Percentiles rank a stretch among this genome's conserved stretches.
Evolutionary conservation across 2,329 filamentous ascomycete genomes (phyloP).

Genomic region (Aspergillus chevalieri): DNA sequence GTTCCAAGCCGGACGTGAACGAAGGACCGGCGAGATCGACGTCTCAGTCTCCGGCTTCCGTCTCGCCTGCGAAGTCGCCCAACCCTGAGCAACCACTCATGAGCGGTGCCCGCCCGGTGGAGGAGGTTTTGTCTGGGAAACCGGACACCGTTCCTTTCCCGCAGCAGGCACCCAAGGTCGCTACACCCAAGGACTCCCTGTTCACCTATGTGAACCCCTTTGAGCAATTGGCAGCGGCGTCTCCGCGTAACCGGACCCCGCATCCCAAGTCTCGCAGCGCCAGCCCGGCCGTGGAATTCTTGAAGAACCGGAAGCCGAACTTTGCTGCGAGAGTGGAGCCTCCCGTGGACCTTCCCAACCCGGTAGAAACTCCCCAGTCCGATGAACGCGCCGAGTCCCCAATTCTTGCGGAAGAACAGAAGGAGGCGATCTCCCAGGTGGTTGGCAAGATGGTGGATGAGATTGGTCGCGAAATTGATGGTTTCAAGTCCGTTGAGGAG

Average conservation of each 20-base stretch:
- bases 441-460: constrained; percentile 59
- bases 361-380: neutral
- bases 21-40: constrained; percentile 17
- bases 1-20: constrained; percentile 48
- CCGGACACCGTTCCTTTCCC: constrained; percentile 30
- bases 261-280: constrained; percentile 38
- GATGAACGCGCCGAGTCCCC: constrained; percentile 18
- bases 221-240: constrained; percentile 61
- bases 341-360: constrained; percentile 5
- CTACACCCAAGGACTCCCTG: constrained; percentile 40
- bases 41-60: constrained; percentile 38
- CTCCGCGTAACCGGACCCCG: constrained; percentile 55
- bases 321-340: constrained; percentile 16
- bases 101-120: neutral
- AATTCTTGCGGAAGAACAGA: constrained; percentile 31
- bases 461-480: constrained; percentile 56
- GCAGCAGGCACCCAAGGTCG: constrained; percentile 24
- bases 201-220: constrained; percentile 71
- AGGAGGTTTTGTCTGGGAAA: constrained; percentile 15
- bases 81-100: constrained; percentile 12
- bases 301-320: constrained; percentile 17
- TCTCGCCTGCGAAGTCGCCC: constrained; percentile 27
- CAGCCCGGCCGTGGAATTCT: constrained; percentile 32
- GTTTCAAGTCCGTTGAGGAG: constrained; percentile 55
- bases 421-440: constrained; percentile 66